phyloP scores from a whole-genome alignment of 2,329 filamentous ascomycete species.

The Sporothrix sp. region DNA sequence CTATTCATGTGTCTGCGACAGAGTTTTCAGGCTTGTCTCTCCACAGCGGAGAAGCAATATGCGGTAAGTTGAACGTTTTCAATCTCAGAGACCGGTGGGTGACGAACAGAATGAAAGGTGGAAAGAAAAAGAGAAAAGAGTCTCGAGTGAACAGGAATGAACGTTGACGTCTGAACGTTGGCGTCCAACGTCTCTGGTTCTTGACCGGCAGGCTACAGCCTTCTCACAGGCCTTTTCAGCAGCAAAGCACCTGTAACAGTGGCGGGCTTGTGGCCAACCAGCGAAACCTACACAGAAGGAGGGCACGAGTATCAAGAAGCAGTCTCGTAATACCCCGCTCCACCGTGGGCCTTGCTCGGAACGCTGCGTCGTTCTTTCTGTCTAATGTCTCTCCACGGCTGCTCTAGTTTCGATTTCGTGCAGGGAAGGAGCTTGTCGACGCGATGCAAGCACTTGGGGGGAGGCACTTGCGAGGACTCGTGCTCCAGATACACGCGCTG shows the following conservation, averaged over 20 bases:
- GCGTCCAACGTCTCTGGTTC: neutral
- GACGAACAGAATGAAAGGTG: neutral
- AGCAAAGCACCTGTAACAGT: neutral
- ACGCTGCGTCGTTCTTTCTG: no score
- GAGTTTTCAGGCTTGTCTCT: neutral
- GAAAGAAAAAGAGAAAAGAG: neutral
- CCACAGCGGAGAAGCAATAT: conserved; percentile 10
- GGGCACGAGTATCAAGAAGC: neutral
- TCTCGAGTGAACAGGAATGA: neutral
- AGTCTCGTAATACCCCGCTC: conserved; percentile 4
- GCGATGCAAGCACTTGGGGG: conserved; percentile 2
- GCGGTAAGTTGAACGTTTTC: neutral
- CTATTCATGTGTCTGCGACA: neutral
- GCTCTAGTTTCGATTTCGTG: neutral
- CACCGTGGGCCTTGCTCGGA: neutral
- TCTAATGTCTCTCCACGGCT: no score
- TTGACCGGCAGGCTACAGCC: conserved; percentile 5
- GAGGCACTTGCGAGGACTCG: no score
- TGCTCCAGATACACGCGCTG: no score
- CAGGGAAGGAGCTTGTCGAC: conserved; percentile 3
- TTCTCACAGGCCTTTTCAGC: neutral
- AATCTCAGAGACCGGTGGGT: neutral
- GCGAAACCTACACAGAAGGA: neutral
- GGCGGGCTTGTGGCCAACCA: conserved; percentile 2
- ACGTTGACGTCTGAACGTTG: conserved; percentile 1